Evolutionary conservation across 257 asterid species (phyloP), one percentile per base, ranked within the genome.

Genomic region (Buddleja alternifolia): DNA sequence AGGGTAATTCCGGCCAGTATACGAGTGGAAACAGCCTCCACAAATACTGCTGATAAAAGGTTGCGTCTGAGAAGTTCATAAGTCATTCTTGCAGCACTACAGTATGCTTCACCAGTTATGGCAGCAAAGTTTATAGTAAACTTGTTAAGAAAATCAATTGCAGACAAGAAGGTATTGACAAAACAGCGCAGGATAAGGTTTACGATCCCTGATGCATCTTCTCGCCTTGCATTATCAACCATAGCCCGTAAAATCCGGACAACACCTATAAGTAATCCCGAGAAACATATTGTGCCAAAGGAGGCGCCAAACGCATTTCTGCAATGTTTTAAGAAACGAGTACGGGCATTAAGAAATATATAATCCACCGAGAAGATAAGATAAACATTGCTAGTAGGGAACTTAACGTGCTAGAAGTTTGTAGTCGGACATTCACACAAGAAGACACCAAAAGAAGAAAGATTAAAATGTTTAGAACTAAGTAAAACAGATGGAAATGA

Each of bases 251-350:
- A 86, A 11, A 89, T 8, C 7, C 96, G 94, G 10, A 91, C 94
- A 34, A 75, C 47, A 65, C 48, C 60, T 3, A 84, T 56, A 5
- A 94, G 88, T 67, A 91, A 71, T 45, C 99, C 99, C 0, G 99
- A 94, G 80, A 94, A 82, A 73, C 97, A 94, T 76, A 91, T 69
- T 17, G 97, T 94, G 76, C 99, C 99, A 0, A 86, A 94, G 64
- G 97, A 94, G 58, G 96, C 81, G 25, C 99, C 95, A 74, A 94
- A 85, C 1, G 96, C 99, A 75, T 94, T 84, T 81, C 99, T 91
- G 84, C 80, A 76, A 59, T 41, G 63, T 77, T 58, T 32, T 2
- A 59, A 47, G 59, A 39, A n/a, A n/a, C n/a, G n/a, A n/a, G n/a
- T n/a, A n/a, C n/a, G n/a, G n/a, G n/a, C n/a, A n/a, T n/a, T n/a